These are phyloP conservation scores for Erodium chrysanthum DNA, from an alignment of 441 rosid genomes.

Conservation along the genomic window DNA sequence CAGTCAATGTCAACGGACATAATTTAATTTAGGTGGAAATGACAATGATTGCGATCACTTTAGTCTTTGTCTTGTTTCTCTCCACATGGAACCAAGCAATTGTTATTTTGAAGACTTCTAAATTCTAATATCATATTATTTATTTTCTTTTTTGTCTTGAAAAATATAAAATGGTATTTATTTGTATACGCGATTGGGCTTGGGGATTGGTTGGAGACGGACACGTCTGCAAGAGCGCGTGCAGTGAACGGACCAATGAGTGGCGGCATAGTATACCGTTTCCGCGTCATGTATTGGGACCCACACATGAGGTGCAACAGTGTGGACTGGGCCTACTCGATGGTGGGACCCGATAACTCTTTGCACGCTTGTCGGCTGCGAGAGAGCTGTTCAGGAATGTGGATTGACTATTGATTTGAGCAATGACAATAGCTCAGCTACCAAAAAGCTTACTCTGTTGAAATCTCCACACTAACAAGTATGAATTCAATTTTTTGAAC, in stretches of 20 bases:
- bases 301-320: neutral
- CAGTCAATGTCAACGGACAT: neutral
- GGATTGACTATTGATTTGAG: too few species aligned
- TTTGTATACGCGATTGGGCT: neutral
- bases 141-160: neutral
- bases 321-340: neutral
- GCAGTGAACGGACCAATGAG: neutral
- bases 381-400: neutral
- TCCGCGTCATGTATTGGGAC: neutral
- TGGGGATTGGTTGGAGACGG: neutral
- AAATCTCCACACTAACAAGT: too few species aligned
- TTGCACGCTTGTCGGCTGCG: neutral
- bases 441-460: too few species aligned
- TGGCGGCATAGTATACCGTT: neutral
- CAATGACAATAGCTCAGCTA: too few species aligned
- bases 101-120: too few species aligned
- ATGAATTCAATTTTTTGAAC: too few species aligned
- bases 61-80: neutral
- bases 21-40: neutral
- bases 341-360: neutral
- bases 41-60: slow-evolving; percentile 3
- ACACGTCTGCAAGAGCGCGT: neutral
- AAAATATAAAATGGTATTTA: neutral
- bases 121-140: too few species aligned
- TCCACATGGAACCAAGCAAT: too few species aligned